These are phyloP conservation scores for Porogramme epimiltina DNA, from an alignment of 1,284 basidiomycete genomes.

Conservation along the genomic window DNA sequence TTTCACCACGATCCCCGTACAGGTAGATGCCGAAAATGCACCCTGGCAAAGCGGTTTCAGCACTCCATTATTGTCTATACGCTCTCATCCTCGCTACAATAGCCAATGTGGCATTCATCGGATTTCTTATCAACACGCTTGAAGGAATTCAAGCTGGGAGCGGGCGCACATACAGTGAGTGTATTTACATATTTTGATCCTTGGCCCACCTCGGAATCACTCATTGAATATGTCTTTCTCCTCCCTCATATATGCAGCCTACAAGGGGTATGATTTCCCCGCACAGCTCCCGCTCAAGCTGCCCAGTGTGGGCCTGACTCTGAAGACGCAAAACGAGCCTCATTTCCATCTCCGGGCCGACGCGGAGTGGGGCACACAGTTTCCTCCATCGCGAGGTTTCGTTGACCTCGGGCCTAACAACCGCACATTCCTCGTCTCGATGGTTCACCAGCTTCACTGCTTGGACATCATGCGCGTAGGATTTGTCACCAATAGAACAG, in stretches of 20 bases:
- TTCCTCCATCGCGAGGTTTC: slow-evolving; percentile 36
- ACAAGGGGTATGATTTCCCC: slow-evolving; percentile 26
- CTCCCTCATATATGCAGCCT: slow-evolving; percentile 11
- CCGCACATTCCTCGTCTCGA: slow-evolving; percentile 23
- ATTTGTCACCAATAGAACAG: slow-evolving; percentile 20
- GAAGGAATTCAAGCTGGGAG: not conserved
- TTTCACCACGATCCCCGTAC: too few relatives aligned
- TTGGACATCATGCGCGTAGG: slow-evolving; percentile 25
- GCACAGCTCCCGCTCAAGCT: slow-evolving; percentile 22
- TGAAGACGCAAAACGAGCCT: slow-evolving; percentile 11
- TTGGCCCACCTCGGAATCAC: too few relatives aligned
- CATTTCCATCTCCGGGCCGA: slow-evolving; percentile 28
- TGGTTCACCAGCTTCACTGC: slow-evolving; percentile 29
- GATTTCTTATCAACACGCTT: not conserved
- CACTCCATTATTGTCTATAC: not conserved
- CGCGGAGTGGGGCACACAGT: slow-evolving; percentile 38
- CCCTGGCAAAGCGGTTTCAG: too few relatives aligned
- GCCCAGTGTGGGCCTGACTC: slow-evolving; percentile 16
- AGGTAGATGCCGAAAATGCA: too few relatives aligned
- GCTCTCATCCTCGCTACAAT: not conserved
- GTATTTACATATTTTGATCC: not conserved
- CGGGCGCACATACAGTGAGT: not conserved
- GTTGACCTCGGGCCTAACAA: slow-evolving; percentile 34
- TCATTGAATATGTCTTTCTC: too few relatives aligned
- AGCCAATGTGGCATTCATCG: not conserved